These are phyloP conservation scores for Trichoderma hamatum DNA, from an alignment of 2,329 filamentous ascomycete species.

Conservation along the genomic window DNA sequence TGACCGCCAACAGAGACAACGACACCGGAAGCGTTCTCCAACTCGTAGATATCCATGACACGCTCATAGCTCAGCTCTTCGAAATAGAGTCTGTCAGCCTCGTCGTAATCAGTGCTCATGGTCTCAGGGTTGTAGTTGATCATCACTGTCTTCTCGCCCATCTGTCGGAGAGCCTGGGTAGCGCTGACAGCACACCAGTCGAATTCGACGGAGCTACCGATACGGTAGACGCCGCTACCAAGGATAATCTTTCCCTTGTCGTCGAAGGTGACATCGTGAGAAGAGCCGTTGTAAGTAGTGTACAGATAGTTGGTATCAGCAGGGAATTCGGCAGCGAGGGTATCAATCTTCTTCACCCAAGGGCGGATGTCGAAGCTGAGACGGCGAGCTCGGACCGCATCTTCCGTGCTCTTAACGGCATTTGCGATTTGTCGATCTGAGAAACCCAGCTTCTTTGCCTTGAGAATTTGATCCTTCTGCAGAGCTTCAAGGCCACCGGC, in stretches of 20 bases:
- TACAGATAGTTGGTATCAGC: slow-evolving; percentile 95
- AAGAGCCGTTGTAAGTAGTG: slow-evolving; percentile 95
- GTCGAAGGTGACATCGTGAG: slow-evolving; percentile 91
- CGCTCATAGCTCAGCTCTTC: slow-evolving; percentile 96
- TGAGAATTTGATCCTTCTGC: slow-evolving; percentile 84
- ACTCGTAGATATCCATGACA: slow-evolving; percentile 98
- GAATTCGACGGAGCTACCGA: slow-evolving; percentile 96
- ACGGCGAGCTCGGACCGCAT: slow-evolving; percentile 83
- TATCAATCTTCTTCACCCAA: slow-evolving; percentile 99
- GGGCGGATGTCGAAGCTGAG: slow-evolving; percentile 87
- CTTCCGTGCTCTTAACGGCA: slow-evolving; percentile 83
- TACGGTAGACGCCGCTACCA: slow-evolving; percentile 94
- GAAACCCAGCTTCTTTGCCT: slow-evolving; percentile 97
- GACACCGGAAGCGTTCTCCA: slow-evolving; percentile 81
- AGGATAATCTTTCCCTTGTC: slow-evolving; percentile 89
- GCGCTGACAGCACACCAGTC: slow-evolving; percentile 97
- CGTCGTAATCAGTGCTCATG: slow-evolving; percentile 80
- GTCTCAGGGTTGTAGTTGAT: slow-evolving; percentile 93
- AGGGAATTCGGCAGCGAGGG: slow-evolving; percentile 93
- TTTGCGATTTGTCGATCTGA: slow-evolving; percentile 92
- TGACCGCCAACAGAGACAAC: slow-evolving; percentile 96
- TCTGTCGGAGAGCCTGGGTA: slow-evolving; percentile 76
- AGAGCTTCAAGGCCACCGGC: slow-evolving; percentile 81
- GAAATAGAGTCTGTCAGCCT: slow-evolving; percentile 90
- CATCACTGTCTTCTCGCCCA: slow-evolving; percentile 97